Conservation (phyloP, 208 protist species). For the Acanthamoeba lenticulata region DNA sequence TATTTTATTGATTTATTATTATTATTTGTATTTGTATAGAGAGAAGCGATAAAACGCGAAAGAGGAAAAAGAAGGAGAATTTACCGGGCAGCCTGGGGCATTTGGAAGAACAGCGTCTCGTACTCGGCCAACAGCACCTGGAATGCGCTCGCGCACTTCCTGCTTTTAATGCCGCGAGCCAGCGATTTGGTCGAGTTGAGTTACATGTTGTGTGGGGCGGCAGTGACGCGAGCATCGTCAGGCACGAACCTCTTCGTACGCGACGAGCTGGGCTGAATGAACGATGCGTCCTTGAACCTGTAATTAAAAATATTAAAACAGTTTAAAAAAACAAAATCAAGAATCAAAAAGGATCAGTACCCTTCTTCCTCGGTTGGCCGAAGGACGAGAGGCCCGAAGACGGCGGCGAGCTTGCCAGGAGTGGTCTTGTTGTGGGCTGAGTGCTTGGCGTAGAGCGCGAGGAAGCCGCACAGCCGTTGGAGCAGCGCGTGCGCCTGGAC, state of each 20-base stretch:
- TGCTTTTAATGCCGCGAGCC: no score
- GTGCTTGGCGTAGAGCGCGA: not conserved
- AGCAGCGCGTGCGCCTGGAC: not conserved
- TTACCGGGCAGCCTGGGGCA: not conserved
- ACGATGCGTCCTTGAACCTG: constrained; percentile 8
- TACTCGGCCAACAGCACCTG: not conserved
- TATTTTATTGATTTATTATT: no score
- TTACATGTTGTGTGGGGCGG: no score
- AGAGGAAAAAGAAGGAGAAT: not conserved
- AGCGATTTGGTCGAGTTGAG: no score
- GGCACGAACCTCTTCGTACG: constrained; percentile 21
- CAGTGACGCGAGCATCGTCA: no score
- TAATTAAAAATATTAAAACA: not conserved
- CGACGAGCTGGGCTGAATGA: not conserved
- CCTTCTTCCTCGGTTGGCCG: not conserved
- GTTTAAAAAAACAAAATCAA: not conserved
- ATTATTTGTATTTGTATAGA: no score
- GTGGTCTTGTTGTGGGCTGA: constrained; percentile 15
- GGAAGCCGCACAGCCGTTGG: not conserved
- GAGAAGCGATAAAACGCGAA: no score
- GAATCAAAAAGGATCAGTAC: not conserved
- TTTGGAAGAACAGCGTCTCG: not conserved
- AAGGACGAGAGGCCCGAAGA: not conserved
- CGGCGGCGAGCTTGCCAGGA: not conserved
- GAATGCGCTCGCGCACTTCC: not conserved